Percentiles rank a stretch among this genome's conserved stretches.
phyloP scores from a whole-genome alignment of 208 protist species.

The Leishmania martiniquensis region DNA sequence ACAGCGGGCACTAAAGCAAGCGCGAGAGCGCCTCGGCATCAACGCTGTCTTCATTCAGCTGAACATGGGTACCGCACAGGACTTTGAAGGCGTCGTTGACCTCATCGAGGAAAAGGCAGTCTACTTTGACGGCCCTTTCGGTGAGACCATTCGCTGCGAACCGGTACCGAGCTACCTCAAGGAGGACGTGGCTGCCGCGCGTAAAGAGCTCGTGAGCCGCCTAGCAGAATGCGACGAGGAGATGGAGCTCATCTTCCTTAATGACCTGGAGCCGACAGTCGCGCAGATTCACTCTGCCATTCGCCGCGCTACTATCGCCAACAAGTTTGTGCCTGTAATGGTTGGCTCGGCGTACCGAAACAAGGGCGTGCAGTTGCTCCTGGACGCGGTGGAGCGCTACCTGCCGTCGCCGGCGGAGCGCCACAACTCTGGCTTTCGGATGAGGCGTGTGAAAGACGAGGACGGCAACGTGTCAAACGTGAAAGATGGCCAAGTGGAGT shows the following conservation, averaged over 20 bases:
- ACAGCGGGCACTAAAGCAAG: constrained; percentile 77
- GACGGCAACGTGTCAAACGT: constrained; percentile 75
- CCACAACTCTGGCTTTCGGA: constrained; percentile 72
- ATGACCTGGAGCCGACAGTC: constrained; percentile 89
- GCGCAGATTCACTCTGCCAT: constrained; percentile 94
- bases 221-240: constrained; percentile 96
- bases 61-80: constrained; percentile 96
- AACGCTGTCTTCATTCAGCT: constrained; percentile 97
- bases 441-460: constrained; percentile 90
- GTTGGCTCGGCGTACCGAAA: constrained; percentile 99
- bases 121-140: constrained; percentile 95
- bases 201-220: constrained; percentile 91
- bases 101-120: constrained; percentile 92
- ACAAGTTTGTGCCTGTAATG: constrained; percentile 97
- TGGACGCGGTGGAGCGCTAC: constrained; percentile 97
- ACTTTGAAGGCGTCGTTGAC: constrained; percentile 97
- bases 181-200: constrained; percentile 71
- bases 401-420: constrained; percentile 96
- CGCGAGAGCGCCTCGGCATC: constrained; percentile 93
- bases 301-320: constrained; percentile 92
- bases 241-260: constrained; percentile 95
- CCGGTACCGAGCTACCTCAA: constrained; percentile 83
- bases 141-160: constrained; percentile 86
- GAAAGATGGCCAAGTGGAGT: constrained; percentile 78
- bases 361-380: constrained; percentile 98